Evolutionary conservation across 2,329 filamentous ascomycete genomes (phyloP), one percentile per base, ranked within the genome.

Genomic region (Alternaria sp.): DNA sequence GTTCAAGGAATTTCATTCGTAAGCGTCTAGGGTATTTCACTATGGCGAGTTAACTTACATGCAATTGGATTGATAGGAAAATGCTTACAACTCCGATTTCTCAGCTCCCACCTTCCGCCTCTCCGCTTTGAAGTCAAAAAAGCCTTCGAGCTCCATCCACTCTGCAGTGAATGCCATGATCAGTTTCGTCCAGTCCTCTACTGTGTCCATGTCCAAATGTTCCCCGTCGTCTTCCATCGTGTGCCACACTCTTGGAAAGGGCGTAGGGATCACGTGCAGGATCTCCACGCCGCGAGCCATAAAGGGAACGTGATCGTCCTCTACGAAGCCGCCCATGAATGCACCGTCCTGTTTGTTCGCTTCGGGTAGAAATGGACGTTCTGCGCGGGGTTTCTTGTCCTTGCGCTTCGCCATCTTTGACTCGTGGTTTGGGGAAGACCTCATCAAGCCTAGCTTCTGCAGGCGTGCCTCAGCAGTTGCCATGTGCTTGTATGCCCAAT

Each of bases 241-340:
- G 78, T 99, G 95, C 95, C 95, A 99, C 2, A 96, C 90, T 0
- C 68, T 56, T 1, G 94, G 93, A 72, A 98, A 98, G 0, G 90
- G 89, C 1, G 83, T 83, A 0, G 94, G 93, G 56, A 99, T 98
- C 31, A 99, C 79, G 77, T 99, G 95, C 52, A 99, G 77, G n/a
- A 98, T 85, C 31, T 96, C 90, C 0, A 99, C 94, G 2, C 95
- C 95, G 24, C 93, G 86, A 36, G 82, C 82, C 85, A 98, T 88
- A 72, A 99, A 99, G 0, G 95, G 95, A 5, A 97, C 79, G 73
- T 99, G 95, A 71, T 99, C 95, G 74, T 99, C 95, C 68, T 89
- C 83, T n/a, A 97, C 86, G 50, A 79, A 66, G 78, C 86, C 46
- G 77, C 83, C 57, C 75, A 73, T 79, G 70, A 91, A 84, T 33